Evolutionary conservation across 2,329 filamentous ascomycete genomes (phyloP).

Genomic region (Penicillium italicum): DNA sequence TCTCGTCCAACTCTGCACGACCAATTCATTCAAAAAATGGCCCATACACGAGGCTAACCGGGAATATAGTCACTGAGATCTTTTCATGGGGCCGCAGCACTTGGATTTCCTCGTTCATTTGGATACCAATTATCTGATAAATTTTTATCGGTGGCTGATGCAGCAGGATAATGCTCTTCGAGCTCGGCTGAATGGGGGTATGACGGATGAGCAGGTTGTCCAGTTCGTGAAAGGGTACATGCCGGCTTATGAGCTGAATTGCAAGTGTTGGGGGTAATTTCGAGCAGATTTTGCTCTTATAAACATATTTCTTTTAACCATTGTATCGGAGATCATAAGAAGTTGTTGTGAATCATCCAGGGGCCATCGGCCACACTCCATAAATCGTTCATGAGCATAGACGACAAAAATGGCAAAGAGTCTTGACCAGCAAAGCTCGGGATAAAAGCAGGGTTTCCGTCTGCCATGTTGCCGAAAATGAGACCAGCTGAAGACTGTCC

Average conservation of each 20-base stretch:
- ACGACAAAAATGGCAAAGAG: slow-evolving; percentile 17
- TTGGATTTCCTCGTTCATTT: slow-evolving; percentile 17
- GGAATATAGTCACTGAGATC: slow-evolving; percentile 16
- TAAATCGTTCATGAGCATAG: slow-evolving; percentile 23
- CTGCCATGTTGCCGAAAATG: slow-evolving; percentile 20
- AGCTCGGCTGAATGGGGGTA: slow-evolving; percentile 2
- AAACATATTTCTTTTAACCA: too few relatives aligned
- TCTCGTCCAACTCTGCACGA: slow-evolving; percentile 7
- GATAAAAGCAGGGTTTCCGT: slow-evolving; percentile 11
- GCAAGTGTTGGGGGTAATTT: too few relatives aligned
- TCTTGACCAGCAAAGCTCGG: slow-evolving; percentile 12
- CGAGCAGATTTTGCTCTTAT: too few relatives aligned
- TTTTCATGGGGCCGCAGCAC: slow-evolving; percentile 15
- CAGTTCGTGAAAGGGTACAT: slow-evolving; percentile 19
- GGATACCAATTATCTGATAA: slow-evolving; percentile 13
- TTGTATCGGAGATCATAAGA: slow-evolving; percentile 10
- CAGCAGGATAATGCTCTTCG: slow-evolving; percentile 17
- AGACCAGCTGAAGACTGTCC: slow-evolving; percentile 18
- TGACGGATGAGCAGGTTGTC: slow-evolving; percentile 19
- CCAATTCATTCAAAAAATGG: slow-evolving; percentile 12
- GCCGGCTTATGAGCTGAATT: slow-evolving; percentile 20
- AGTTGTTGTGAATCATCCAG: slow-evolving; percentile 32
- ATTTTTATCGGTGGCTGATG: slow-evolving; percentile 18
- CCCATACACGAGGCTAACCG: slow-evolving; percentile 16
- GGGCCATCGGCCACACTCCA: slow-evolving; percentile 36